phyloP scores from a whole-genome alignment of 148 eudicot genomes.

The Diospyros kaki region DNA sequence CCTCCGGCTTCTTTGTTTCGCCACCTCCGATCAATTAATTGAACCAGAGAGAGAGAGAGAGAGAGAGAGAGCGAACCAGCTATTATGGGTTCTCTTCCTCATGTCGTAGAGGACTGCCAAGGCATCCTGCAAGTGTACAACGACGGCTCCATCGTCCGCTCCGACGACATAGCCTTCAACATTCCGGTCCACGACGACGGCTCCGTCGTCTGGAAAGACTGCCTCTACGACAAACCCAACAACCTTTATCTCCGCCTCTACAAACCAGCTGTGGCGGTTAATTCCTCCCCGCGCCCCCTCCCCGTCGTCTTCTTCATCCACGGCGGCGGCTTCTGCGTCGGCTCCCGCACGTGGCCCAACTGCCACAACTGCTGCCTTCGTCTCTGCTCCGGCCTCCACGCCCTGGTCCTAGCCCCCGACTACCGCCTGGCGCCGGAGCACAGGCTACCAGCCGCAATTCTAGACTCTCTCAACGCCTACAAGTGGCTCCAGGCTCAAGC shows the following conservation, averaged over 20 bases:
- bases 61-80: constrained; percentile 1
- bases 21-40: neutral
- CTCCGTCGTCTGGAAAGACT: constrained; percentile 51
- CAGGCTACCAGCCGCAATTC: constrained; percentile 68
- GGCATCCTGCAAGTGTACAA: constrained; percentile 60
- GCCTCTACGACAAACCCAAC: constrained; percentile 33
- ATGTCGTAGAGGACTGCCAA: constrained; percentile 57
- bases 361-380: constrained; percentile 55
- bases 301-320: constrained; percentile 55
- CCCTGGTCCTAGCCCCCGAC: constrained; percentile 57
- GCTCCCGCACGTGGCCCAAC: constrained; percentile 67
- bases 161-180: constrained; percentile 26
- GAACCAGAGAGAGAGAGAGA: neutral
- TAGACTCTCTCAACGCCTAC: constrained; percentile 41
- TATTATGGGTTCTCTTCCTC: constrained; percentile 46
- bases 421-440: constrained; percentile 77
- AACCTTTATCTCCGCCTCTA: constrained; percentile 56
- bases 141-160: constrained; percentile 56
- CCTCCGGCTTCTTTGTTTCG: neutral
- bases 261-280: constrained; percentile 24
- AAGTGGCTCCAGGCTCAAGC: constrained; percentile 52
- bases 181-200: constrained; percentile 29
- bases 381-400: constrained; percentile 45
- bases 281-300: constrained; percentile 5
- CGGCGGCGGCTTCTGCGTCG: constrained; percentile 83